phyloP scores from a whole-genome alignment of 2,329 filamentous ascomycete species.

The Penicillium sp. region DNA sequence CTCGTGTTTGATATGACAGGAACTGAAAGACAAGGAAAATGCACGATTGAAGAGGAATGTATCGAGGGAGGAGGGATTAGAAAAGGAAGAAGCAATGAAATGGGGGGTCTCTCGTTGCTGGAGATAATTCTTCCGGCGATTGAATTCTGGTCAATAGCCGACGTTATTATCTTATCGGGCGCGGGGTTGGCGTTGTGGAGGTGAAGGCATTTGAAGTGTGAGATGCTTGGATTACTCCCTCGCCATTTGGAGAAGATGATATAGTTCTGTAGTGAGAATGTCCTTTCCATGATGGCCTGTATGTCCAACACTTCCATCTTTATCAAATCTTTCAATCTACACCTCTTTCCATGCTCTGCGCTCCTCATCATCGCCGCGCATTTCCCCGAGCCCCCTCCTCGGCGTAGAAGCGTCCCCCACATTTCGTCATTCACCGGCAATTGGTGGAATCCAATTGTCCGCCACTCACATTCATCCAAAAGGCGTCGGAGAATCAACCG shows the following conservation, averaged over 20 bases:
- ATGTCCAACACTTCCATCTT: too few relatives aligned
- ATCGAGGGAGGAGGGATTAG: conserved; percentile 4
- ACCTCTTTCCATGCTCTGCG: too few relatives aligned
- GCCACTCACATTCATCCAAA: conserved; percentile 14
- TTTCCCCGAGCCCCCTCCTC: conserved; percentile 12
- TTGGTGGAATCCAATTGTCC: conserved; percentile 27
- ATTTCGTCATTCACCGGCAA: conserved; percentile 5
- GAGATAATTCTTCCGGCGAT: conserved; percentile 30
- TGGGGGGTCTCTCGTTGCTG: conserved; percentile 15
- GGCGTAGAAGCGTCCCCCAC: conserved; percentile 18
- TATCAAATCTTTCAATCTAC: too few relatives aligned
- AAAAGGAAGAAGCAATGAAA: conserved; percentile 4
- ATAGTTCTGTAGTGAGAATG: neutral
- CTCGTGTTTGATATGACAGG: neutral
- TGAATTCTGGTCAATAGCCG: conserved; percentile 33
- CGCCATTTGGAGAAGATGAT: neutral
- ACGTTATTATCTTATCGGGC: conserved; percentile 22
- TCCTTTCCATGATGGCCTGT: neutral
- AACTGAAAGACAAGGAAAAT: neutral
- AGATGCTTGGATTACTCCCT: neutral
- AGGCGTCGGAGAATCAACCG: conserved; percentile 21
- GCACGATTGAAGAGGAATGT: neutral
- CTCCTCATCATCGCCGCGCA: neutral
- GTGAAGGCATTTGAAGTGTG: neutral
- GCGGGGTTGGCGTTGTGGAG: neutral